Evolutionary conservation across 257 asterid genomes (phyloP), one percentile per base, ranked within the genome.

Genomic region (Solanum paucissectum): DNA sequence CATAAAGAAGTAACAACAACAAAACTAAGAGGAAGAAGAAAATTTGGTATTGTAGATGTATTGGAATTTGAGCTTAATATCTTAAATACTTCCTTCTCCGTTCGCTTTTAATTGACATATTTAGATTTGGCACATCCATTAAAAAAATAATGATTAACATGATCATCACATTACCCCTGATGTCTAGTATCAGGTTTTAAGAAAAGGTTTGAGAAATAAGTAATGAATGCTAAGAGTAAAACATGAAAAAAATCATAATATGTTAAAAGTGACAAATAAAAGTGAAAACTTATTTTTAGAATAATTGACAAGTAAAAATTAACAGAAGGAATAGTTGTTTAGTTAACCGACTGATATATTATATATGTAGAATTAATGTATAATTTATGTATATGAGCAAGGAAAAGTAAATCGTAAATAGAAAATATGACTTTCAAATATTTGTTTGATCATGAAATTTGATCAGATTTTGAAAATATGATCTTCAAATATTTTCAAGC

Each of bases 1-100:
- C 87, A 77, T 40, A 37, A 55, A 81, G 44, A 40, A 84, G 72
- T n/a, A 58, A 38, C 72, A 69, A 88, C 58, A 72, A 20, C 52
- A 72, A 72, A 38, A 29, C 72, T 69, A 25, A 12, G 88, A 85
- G 64, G 85, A 9, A 79, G 86, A 68, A 29, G 79, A 71, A 46
- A 34, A 77, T 72, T 32, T 68, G 86, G 85, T 81, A 29, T 46
- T 20, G 14, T 36, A 52, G 20, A 20, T 44, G 32, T 20, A 33
- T 81, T 62, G 46, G 34, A 55, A 82, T 37, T 55, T 36, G 74
- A 44, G n/a, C 46, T 6, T 12, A 7, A 69, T 68, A 68, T 25
- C 8, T 27, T 12, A 68, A 29, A 69, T 58, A 55, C 21, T 16
- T 6, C 2, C 9, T 55, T 20, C 1, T 20, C 3, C 5, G 0